Conservation (phyloP, 805 yeast species). For the Cyberlindnera galapagoensis region DNA sequence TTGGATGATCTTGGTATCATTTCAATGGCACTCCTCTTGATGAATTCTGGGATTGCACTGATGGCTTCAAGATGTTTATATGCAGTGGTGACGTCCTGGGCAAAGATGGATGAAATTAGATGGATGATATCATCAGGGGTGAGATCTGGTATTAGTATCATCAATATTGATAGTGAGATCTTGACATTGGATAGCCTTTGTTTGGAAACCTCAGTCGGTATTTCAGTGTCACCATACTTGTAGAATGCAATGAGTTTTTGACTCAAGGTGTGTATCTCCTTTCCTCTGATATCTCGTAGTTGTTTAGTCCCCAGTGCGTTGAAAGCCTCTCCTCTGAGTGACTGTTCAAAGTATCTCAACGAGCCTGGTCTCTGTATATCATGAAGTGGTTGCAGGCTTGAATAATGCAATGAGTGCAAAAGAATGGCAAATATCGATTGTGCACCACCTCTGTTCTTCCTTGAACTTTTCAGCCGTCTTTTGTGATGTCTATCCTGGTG, state of each 20-base stretch:
- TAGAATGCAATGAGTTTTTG: constrained; percentile 8
- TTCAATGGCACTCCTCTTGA: constrained; percentile 31
- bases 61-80: constrained; percentile 28
- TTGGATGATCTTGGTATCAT: constrained; percentile 25
- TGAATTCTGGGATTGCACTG: constrained; percentile 32
- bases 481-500: background rate
- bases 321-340: too few species aligned
- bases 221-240: constrained; percentile 8
- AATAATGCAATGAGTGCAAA: constrained; percentile 14
- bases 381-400: constrained; percentile 3
- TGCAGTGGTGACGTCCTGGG: constrained; percentile 28
- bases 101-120: constrained; percentile 23
- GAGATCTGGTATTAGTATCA: constrained; percentile 2
- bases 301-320: too few species aligned
- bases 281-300: too few species aligned
- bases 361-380: background rate
- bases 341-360: background rate
- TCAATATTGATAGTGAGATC: constrained; percentile 5
- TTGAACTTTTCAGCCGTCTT: constrained; percentile 6
- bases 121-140: constrained; percentile 7
- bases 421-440: constrained; percentile 13
- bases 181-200: background rate
- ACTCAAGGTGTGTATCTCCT: constrained; percentile 3
- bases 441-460: constrained; percentile 4
- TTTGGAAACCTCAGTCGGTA: background rate